A percentile compares a stretch with the other conserved stretches of the same genome.
phyloP scores from a whole-genome alignment of 1,284 basidiomycete species.

The Pyrrhoderma noxium region DNA sequence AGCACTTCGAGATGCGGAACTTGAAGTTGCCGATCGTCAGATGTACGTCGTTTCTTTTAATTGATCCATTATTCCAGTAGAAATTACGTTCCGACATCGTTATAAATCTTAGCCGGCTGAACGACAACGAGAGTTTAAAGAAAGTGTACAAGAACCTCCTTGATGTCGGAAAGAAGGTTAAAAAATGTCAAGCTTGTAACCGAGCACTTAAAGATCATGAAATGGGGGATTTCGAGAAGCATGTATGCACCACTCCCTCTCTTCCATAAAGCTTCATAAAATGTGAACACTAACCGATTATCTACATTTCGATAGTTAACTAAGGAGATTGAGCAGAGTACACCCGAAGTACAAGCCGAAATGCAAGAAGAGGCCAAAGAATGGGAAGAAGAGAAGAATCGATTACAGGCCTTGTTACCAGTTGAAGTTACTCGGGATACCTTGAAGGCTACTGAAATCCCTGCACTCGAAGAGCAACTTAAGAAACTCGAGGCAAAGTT shows the following conservation, averaged over 20 bases:
- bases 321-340: slow-evolving; percentile 45
- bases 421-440: slow-evolving; percentile 44
- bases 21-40: slow-evolving; percentile 46
- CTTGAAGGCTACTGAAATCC: slow-evolving; percentile 56
- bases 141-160: slow-evolving; percentile 63
- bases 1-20: slow-evolving; percentile 50
- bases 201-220: slow-evolving; percentile 63
- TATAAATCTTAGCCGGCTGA: slow-evolving; percentile 26
- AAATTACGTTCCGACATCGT: neutral
- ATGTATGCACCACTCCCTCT: slow-evolving; percentile 37
- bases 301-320: no score
- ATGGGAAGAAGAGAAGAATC: slow-evolving; percentile 58
- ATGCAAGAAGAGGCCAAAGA: slow-evolving; percentile 43
- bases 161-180: slow-evolving; percentile 51
- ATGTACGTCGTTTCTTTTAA: slow-evolving; percentile 36
- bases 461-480: slow-evolving; percentile 60
- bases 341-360: slow-evolving; percentile 33
- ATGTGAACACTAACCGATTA: no score
- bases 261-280: no score
- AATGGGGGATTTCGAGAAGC: slow-evolving; percentile 55
- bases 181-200: slow-evolving; percentile 73
- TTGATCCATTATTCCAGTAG: slow-evolving; percentile 5
- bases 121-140: slow-evolving; percentile 33
- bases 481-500: slow-evolving; percentile 47
- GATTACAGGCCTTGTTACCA: slow-evolving; percentile 53